Evolutionary conservation across 805 yeast species (phyloP).

Genomic region (Crinitomyces ghanaensis): DNA sequence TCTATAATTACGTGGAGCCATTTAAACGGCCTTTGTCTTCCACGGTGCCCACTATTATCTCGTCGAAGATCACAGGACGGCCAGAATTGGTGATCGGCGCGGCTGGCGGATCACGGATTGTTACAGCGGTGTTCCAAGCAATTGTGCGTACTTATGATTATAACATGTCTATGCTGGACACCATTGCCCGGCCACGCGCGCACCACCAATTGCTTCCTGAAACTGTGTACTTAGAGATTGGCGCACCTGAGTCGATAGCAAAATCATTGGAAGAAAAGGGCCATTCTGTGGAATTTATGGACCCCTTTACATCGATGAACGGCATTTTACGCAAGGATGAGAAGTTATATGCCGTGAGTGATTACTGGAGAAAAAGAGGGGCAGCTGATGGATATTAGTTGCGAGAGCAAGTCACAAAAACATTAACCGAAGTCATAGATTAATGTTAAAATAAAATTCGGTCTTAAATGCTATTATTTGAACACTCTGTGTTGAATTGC

Average conservation of each 20-base stretch:
- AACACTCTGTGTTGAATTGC: too few species aligned
- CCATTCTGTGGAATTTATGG: constrained; percentile 33
- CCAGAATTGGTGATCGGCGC: constrained; percentile 75
- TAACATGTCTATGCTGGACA: constrained; percentile 46
- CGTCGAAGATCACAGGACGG: constrained; percentile 26
- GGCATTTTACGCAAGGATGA: constrained; percentile 34
- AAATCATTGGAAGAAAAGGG: constrained; percentile 34
- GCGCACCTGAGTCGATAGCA: constrained; percentile 28
- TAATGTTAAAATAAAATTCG: background rate
- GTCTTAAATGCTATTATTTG: too few species aligned
- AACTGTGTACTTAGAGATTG: constrained; percentile 46
- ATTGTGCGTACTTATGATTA: constrained; percentile 55
- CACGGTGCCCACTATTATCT: constrained; percentile 62
- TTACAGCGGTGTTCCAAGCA: constrained; percentile 75
- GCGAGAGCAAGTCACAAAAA: background rate
- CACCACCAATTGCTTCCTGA: constrained; percentile 89
- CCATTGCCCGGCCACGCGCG: constrained; percentile 67
- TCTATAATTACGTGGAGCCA: constrained; percentile 66
- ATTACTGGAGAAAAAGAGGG: constrained; percentile 83
- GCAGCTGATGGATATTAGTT: constrained; percentile 50
- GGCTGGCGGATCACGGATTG: constrained; percentile 86
- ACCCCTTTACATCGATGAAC: constrained; percentile 47
- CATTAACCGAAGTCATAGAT: background rate
- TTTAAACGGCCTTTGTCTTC: constrained; percentile 77
- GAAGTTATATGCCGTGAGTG: constrained; percentile 65